phyloP scores from a whole-genome alignment of 2,329 filamentous ascomycete genomes.

The Plenodomus tracheiphilus region DNA sequence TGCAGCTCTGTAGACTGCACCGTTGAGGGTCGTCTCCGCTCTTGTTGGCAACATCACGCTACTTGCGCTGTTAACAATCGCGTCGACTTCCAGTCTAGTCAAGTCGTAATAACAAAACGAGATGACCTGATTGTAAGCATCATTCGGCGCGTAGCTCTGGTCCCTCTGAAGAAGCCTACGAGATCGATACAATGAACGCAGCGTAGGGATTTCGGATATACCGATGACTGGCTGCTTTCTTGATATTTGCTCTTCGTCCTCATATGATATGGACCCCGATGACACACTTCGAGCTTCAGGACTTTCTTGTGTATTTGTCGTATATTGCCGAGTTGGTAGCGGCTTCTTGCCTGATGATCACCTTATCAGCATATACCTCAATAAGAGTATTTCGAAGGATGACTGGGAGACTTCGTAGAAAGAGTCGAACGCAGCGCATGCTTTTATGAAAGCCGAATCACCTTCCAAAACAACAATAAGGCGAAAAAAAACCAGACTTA shows the following conservation, averaged over 20 bases:
- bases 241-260: conserved; percentile 4
- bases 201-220: conserved; percentile 26
- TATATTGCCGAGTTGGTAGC: conserved; percentile 5
- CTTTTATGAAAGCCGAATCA: too few relatives aligned
- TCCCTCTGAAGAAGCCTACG: conserved; percentile 28
- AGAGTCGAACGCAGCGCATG: too few relatives aligned
- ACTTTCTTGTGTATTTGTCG: not conserved
- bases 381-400: not conserved
- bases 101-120: conserved; percentile 37
- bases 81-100: conserved; percentile 38
- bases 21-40: conserved; percentile 22
- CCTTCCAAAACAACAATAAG: too few relatives aligned
- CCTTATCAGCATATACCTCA: not conserved
- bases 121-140: conserved; percentile 34
- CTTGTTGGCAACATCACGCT: conserved; percentile 12
- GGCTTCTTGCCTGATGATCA: not conserved
- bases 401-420: too few relatives aligned
- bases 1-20: conserved; percentile 31
- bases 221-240: conserved; percentile 11
- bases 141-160: conserved; percentile 34
- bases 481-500: not conserved
- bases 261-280: conserved; percentile 11
- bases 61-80: conserved; percentile 40
- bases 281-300: conserved; percentile 12
- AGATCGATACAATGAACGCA: conserved; percentile 32